phyloP scores from a whole-genome alignment of 495 filamentous ascomycete species.

The Penicillium antarcticum region DNA sequence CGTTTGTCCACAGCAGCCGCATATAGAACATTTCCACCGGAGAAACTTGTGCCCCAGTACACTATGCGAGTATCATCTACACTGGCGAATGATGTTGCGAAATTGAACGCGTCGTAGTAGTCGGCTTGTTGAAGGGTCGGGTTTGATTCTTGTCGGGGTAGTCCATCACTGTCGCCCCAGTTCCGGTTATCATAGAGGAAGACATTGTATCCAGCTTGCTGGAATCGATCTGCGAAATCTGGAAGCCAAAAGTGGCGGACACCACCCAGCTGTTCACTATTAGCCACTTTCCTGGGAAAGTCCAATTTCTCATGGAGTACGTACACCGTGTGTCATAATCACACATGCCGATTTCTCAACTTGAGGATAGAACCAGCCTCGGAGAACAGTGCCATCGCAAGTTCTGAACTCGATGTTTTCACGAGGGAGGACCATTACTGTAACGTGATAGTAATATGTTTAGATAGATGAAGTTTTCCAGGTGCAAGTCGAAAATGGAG shows the following conservation, averaged over 20 bases:
- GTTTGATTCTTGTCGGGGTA: slow-evolving; percentile 28
- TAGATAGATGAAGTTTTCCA: too few relatives aligned
- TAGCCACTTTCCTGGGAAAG: background rate
- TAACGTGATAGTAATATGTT: too few relatives aligned
- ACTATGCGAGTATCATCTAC: slow-evolving; percentile 27
- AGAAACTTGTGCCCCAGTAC: slow-evolving; percentile 30
- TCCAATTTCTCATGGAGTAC: background rate
- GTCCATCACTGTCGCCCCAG: slow-evolving; percentile 32
- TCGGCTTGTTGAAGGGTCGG: slow-evolving; percentile 26
- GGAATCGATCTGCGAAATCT: slow-evolving; percentile 24
- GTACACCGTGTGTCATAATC: background rate
- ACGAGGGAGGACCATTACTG: background rate
- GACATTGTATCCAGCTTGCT: slow-evolving; percentile 16
- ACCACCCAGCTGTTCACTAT: background rate
- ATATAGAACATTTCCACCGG: slow-evolving; percentile 24
- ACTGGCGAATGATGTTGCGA: slow-evolving; percentile 15
- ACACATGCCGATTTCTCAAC: background rate
- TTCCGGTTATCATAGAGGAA: slow-evolving; percentile 36
- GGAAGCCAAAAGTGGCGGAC: slow-evolving; percentile 3
- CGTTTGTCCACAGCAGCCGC: slow-evolving; percentile 33
- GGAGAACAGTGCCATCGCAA: background rate
- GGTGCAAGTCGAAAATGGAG: too few relatives aligned
- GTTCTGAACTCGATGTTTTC: background rate
- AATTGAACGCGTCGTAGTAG: slow-evolving; percentile 31
- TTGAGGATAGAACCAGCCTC: background rate